Conservation (phyloP, 2,329 filamentous ascomycete species). For the Hymenoscyphus albidus region DNA sequence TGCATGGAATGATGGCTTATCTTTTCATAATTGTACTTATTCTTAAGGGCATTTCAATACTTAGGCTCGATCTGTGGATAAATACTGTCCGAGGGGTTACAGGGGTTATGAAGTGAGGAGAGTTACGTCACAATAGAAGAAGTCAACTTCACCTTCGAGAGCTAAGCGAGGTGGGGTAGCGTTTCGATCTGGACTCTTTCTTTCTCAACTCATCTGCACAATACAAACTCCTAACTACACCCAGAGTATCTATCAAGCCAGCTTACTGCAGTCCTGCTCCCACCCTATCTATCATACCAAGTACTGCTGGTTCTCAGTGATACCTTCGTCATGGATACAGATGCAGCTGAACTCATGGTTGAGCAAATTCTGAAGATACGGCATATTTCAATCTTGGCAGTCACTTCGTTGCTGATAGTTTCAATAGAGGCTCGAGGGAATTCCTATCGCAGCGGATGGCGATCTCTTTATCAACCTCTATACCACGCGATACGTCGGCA, state of each 20-base stretch:
- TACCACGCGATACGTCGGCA: background rate
- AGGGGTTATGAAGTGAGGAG: too few relatives aligned
- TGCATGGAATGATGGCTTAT: too few relatives aligned
- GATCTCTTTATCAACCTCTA: slow-evolving; percentile 4
- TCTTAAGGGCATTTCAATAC: too few relatives aligned
- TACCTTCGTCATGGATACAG: background rate
- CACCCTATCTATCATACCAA: background rate
- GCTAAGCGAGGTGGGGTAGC: background rate
- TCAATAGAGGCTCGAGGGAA: background rate
- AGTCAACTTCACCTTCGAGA: background rate
- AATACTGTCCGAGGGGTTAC: too few relatives aligned
- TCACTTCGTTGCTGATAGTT: background rate
- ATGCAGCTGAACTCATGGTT: background rate
- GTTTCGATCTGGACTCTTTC: background rate
- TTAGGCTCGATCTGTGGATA: too few relatives aligned
- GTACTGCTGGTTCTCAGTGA: background rate
- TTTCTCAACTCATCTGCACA: background rate
- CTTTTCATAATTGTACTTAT: too few relatives aligned
- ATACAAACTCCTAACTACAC: background rate
- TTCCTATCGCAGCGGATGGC: background rate
- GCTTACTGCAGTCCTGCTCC: background rate
- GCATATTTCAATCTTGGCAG: too few relatives aligned
- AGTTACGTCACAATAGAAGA: background rate
- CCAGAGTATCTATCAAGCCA: background rate
- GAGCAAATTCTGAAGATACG: background rate